Base-by-base conservation (phyloP, 2,329 filamentous ascomycete species). In the Xylaria sp. region DNA sequence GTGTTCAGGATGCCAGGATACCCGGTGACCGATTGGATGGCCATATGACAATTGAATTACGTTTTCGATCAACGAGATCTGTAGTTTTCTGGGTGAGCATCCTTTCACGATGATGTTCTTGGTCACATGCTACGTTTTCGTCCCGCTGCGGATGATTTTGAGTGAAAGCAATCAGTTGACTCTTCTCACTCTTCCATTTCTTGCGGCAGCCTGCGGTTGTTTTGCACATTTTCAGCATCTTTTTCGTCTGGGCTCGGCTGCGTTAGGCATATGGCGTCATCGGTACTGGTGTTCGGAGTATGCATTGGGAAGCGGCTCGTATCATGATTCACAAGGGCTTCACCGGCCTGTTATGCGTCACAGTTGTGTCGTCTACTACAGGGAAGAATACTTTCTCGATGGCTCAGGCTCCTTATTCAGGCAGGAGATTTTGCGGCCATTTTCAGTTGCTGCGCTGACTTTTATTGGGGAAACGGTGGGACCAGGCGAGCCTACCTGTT, bases 11-110 rank as follows among this genome's bases (percentile, higher is more conserved):
- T 67, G 66, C 68, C 66, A 73, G 74, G 75, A 77, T 77, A 76
- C 70, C 69, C 68, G 65, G 66, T 67, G 68, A 70, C 66, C 67
- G 64, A 64, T 74, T 77, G 74, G 75, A 74, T 73, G 73, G 74
- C 70, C 69, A 72, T 67, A 73, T 64, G 71, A 67, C 63, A 66
- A 65, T 73, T 72, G 68, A 56, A 75, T 74, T 73, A 73, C 61
- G 63, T 70, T 72, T 66, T 70, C 70, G 66, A 69, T 61, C 67
- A 27, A 75, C 47, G 65, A 71, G 51, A 69, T 59, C 59, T 61
- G 65, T 69, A 67, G 63, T 66, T 68, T 71, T 53, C 70, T 65
- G 55, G 58, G 49, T 38, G 60, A 57, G 38, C 51, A 68, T 70
- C 55, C 22, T 49, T 22, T 54, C n/a, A 45, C 65, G 38, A 61